A percentile compares a stretch with the other conserved stretches of the same genome.
Conservation (phyloP, 179 eudicot genomes). For the Drosera spatulata region DNA sequence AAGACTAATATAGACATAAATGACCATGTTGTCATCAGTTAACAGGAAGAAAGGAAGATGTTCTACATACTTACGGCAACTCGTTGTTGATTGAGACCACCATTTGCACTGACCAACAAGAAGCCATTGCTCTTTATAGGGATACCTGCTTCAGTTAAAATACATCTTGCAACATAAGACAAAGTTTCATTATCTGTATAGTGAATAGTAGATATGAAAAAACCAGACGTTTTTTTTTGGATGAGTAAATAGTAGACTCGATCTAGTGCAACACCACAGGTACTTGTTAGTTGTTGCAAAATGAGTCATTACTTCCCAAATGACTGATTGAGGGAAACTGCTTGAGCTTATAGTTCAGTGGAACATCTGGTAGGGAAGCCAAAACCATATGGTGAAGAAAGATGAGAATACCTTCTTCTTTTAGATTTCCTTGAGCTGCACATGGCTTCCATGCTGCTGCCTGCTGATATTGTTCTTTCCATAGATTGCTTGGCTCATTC, state of each 20-base stretch:
- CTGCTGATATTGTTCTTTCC: conserved; percentile 42
- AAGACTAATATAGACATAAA: too few relatives aligned
- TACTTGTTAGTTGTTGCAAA: not conserved
- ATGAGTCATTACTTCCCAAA: too few relatives aligned
- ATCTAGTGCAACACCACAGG: not conserved
- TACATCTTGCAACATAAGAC: not conserved
- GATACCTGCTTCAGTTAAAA: conserved; percentile 34
- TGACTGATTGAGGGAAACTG: too few relatives aligned
- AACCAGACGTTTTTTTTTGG: conserved; percentile 3
- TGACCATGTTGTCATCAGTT: too few relatives aligned
- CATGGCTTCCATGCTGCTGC: conserved; percentile 74
- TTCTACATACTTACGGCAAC: conserved; percentile 66
- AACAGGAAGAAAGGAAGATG: conserved; percentile 16
- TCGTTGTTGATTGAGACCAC: conserved; percentile 95
- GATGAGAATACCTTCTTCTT: conserved; percentile 25
- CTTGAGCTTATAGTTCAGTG: not conserved
- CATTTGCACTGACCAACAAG: conserved; percentile 85
- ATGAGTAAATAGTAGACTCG: not conserved
- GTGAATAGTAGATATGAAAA: not conserved
- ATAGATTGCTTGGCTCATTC: conserved; percentile 22
- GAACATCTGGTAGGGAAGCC: not conserved
- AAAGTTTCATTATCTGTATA: conserved; percentile 1
- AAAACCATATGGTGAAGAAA: not conserved
- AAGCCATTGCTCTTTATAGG: conserved; percentile 43
- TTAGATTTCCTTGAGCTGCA: conserved; percentile 33